Evolutionary conservation across 495 filamentous ascomycete genomes (phyloP), one percentile per base, ranked within the genome.

Genomic region (Hypoxylon cercidicola): DNA sequence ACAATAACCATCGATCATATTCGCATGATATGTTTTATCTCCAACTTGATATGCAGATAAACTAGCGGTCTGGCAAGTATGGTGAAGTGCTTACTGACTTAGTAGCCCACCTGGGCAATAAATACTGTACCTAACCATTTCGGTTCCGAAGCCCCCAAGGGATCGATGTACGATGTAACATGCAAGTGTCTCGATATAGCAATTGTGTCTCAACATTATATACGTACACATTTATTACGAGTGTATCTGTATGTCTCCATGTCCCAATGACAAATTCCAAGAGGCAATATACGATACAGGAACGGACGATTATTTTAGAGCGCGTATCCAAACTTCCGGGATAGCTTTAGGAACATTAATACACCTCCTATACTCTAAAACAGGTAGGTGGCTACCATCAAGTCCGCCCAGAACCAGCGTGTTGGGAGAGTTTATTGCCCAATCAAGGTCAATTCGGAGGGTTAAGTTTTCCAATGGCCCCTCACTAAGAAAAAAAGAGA

Each of bases 51-150:
- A 48, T 63, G 60, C 65, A 68, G 28, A 43, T 52, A 63, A 68
- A 68, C 49, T 68, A 68, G 65, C 65, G 65, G 65, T 68, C 65
- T 68, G 60, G 23, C 53, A 46, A 15, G 28, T 30, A n/a, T n/a
- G n/a, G n/a, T n/a, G n/a, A 28, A 28, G 3, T 35, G 47, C 47
- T 47, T 62, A 47, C 54, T 60, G 53, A 55, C 59, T 44, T 68
- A 41, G 5, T 4, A 16, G 46, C 18, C 25, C 11, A 11, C 4
- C 16, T 19, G 40, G 44, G 46, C 3, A 41, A 39, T 52, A 15
- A n/a, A n/a, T n/a, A n/a, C n/a, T n/a, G 25, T 28, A 28, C 3
- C 25, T 16, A 16, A 12, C n/a, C 20, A 20, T 21, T 54, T 65
- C 54, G 62, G 55, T 58, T 53, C 55, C 62, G 41, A 65, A 18